Conservation (phyloP, 495 filamentous ascomycete species). For the Trichoderma erinaceum region DNA sequence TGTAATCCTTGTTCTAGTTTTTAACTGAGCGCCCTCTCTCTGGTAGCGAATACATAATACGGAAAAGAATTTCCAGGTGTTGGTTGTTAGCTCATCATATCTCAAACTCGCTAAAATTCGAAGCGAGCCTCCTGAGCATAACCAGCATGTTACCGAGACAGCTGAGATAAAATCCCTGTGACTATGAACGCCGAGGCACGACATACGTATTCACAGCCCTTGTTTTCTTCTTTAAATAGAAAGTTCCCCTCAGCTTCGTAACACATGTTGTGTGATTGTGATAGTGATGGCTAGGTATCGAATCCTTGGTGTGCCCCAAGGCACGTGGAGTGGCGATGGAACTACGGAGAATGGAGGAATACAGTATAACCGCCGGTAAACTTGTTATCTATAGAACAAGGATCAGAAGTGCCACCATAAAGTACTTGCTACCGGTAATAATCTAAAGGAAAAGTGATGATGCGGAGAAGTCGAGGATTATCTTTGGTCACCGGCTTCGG, state of each 20-base stretch:
- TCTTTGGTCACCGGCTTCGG: neutral
- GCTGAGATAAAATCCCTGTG: neutral
- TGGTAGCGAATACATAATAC: neutral
- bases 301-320: neutral
- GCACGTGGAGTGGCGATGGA: neutral
- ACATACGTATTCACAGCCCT: neutral
- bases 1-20: neutral
- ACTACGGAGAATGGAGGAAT: neutral
- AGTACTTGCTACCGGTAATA: neutral
- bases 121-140: neutral
- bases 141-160: neutral
- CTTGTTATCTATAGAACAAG: neutral
- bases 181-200: neutral
- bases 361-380: neutral
- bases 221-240: neutral
- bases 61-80: neutral
- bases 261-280: conserved; percentile 4
- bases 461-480: neutral
- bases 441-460: neutral
- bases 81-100: neutral
- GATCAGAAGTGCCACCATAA: neutral
- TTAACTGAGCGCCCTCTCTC: neutral
- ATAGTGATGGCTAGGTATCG: neutral
- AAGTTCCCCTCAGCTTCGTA: neutral
- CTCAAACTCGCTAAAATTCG: neutral